A percentile compares a stretch with the other conserved stretches of the same genome.
Evolutionary conservation across 331 rosid genomes (phyloP).

Genomic region (Malus hybrid): DNA sequence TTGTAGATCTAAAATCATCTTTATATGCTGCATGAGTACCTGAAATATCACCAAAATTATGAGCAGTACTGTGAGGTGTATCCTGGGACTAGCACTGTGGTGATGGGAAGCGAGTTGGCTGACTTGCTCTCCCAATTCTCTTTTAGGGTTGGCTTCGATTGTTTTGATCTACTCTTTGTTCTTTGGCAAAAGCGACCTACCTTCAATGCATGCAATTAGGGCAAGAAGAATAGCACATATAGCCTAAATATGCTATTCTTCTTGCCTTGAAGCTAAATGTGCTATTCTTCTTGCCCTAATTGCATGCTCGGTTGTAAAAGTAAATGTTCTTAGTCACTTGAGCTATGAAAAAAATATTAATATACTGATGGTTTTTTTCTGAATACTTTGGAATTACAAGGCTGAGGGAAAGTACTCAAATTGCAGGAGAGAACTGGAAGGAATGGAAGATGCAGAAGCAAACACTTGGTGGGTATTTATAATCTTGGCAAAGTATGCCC

Average conservation of each 20-base stretch:
- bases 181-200: neutral
- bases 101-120: neutral
- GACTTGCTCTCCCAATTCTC: neutral
- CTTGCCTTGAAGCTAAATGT: neutral
- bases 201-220: conserved; percentile 2
- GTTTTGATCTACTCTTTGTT: neutral
- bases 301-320: neutral
- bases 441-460: neutral
- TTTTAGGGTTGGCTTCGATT: neutral
- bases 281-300: conserved; percentile 6
- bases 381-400: no score
- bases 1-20: no score
- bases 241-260: neutral
- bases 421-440: no score
- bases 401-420: neutral
- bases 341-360: no score
- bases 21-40: no score
- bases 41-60: no score
- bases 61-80: neutral
- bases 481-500: neutral
- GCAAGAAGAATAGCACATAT: conserved; percentile 6
- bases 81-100: neutral
- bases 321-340: no score
- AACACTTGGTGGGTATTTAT: conserved; percentile 2
- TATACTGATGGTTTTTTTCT: no score